Conservation (phyloP, 75 land plant species). For the Ceratopteris richardii region DNA sequence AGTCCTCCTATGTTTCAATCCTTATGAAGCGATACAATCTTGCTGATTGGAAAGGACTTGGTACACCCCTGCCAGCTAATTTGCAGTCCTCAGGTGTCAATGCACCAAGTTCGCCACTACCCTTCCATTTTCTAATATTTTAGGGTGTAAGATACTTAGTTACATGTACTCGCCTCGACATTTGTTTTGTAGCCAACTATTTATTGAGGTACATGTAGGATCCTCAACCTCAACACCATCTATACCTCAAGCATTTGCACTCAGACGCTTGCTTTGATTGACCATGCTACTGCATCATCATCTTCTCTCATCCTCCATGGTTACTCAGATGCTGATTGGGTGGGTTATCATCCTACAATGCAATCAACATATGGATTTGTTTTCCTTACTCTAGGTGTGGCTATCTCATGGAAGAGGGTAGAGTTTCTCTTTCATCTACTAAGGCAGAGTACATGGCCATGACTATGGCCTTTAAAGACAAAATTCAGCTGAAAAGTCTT, state of each 20-base stretch:
- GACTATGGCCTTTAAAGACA: constrained; percentile 17
- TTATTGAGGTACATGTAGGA: constrained; percentile 20
- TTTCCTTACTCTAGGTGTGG: background rate
- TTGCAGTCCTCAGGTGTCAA: no score
- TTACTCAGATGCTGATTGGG: constrained; percentile 36
- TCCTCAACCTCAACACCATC: constrained; percentile 20
- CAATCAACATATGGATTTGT: constrained; percentile 32
- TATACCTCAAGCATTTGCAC: constrained; percentile 16
- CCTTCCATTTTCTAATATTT: background rate
- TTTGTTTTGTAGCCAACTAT: constrained; percentile 15
- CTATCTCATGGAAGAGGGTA: constrained; percentile 13
- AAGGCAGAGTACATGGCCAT: constrained; percentile 20
- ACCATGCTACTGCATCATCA: constrained; percentile 6
- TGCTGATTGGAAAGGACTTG: background rate
- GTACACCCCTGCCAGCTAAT: background rate
- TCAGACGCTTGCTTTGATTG: constrained; percentile 9
- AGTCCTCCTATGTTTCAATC: background rate
- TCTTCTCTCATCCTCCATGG: constrained; percentile 6
- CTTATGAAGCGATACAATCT: background rate
- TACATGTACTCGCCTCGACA: no score
- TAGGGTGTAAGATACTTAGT: constrained; percentile 4
- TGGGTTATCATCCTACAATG: constrained; percentile 21
- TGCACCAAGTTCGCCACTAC: background rate
- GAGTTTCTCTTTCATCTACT: constrained; percentile 21
- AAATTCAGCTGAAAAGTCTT: constrained; percentile 12